Base-by-base conservation (phyloP, 148 eudicot species). In the Cornus kousa region DNA sequence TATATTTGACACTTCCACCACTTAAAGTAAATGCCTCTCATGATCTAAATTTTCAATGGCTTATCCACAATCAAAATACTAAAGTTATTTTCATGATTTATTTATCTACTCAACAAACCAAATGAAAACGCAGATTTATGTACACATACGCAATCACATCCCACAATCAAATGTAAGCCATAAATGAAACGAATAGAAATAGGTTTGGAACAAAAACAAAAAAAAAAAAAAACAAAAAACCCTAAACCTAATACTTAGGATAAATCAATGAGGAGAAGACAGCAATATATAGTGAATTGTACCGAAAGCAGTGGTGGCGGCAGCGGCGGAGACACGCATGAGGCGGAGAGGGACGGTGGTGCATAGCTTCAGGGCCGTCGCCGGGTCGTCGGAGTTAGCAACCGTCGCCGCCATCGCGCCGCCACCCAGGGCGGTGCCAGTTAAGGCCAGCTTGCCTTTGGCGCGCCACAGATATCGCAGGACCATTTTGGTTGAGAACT, bases 281-380 rank as follows among this genome's bases (percentile, higher is more conserved):
- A 1, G 32, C 46, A 59, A 8, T 50, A 43, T 28, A 28, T 37
- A 48, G 7, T 22, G 72, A 55, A 6, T 5, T 6, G 43, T 88
- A 95, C 98, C 98, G n/a, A 83, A 95, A 50, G 86, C 93, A 78
- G 91, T 91, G 77, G 83, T 62, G 75, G 97, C 94, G 65, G 98
- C 98, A 78, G 97, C 89, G 78, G 80, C 9, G 39, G 94, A 85
- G 78, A 88, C 87, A 72, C 91, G 94, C 73, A 86, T 64, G 77
- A 95, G 93, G 33, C 97, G 98, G 53, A 89, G 72, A 67, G 98
- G 98, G 74, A 95, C 97, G 71, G 90, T 85, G 40, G 89, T 82
- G 73, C 82, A 88, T 19, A 95, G 93, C 84, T 90, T 95, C 5
- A 87, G 70, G 9, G 96, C 88, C 8, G 93, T 86, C 10, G 87